Evolutionary conservation across 2,329 filamentous ascomycete species (phyloP), one percentile per base, ranked within the genome.

Genomic region (Aureobasidium subglaciale): DNA sequence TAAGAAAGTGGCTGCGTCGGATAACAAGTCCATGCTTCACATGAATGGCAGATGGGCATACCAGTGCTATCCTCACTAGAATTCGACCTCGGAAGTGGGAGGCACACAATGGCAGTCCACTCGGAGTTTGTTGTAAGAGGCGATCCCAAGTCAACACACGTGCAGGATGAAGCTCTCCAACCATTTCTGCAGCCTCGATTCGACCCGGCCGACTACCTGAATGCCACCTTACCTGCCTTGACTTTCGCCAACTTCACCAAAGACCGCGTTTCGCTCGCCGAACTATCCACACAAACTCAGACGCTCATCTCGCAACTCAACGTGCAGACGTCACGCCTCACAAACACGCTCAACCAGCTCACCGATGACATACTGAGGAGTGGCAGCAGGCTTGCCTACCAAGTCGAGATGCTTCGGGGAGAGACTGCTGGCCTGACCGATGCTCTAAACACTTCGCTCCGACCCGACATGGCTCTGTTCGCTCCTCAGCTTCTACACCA

Each of bases 321-420:
- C 66, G 87, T 89, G 8, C 90, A 96, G 68, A 95, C 90, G 1
- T 86, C 89, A 16, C 82, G 90, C 42, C 76, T 96, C 7, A 90
- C 90, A 13, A 84, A 80, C 54, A 88, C 85, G 42, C 78, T 99
- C 57, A 96, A 90, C 29, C 86, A 92, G 65, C 77, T 97, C 58
- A 96, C 93, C 10, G 92, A 99, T 70, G 93, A 97, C 63, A 97
- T 99, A 60, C 73, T 99, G 59, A 83, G 93, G 56, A 91, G 89
- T 65, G 89, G 91, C 24, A 90, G 88, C 61, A 81, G 92, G 4
- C 75, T 99, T 56, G 90, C 91, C 18, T 99, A 99, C 67, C 89
- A 97, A 71, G 92, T 97, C 18, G 92, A 97, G 71, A 81, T 97
- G 16, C 72, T 97, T 46, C 83, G 90, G n/a, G 91, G 91, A 60